Evolutionary conservation across 1,284 basidiomycete genomes (phyloP).

Genomic region (Neolentinus lepideus): DNA sequence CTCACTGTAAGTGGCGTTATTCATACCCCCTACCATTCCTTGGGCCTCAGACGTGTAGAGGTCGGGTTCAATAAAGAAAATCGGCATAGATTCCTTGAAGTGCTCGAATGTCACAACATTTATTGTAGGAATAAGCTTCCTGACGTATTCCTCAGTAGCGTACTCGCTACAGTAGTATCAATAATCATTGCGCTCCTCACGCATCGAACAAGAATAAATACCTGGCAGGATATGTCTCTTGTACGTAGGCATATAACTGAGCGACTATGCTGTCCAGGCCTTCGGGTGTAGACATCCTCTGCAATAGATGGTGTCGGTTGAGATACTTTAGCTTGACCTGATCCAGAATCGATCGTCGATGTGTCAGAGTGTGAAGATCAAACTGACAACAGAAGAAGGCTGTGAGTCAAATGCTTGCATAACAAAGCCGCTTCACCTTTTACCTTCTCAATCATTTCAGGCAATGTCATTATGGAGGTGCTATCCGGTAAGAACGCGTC

Average conservation of each 20-base stretch:
- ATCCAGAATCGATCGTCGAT: conserved; percentile 70
- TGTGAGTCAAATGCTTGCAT: background rate
- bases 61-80: conserved; percentile 70
- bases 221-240: conserved; percentile 39
- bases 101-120: conserved; percentile 61
- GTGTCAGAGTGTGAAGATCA: conserved; percentile 63
- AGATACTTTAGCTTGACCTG: conserved; percentile 66
- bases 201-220: conserved; percentile 18
- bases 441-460: conserved; percentile 60
- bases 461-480: conserved; percentile 55
- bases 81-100: conserved; percentile 58
- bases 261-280: conserved; percentile 42
- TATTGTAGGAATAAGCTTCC: conserved; percentile 46
- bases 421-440: conserved; percentile 6
- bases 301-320: conserved; percentile 71
- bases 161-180: conserved; percentile 29
- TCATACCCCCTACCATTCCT: conserved; percentile 42
- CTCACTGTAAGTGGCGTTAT: background rate
- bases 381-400: conserved; percentile 37
- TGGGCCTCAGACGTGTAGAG: conserved; percentile 46
- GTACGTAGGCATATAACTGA: conserved; percentile 39
- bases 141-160: conserved; percentile 46
- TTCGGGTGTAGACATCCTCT: conserved; percentile 31
- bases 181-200: conserved; percentile 3
- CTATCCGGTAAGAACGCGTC: conserved; percentile 47